These are phyloP conservation scores for Carex pumila DNA, from an alignment of 176 grass and related monocot species.

Conservation along the genomic window DNA sequence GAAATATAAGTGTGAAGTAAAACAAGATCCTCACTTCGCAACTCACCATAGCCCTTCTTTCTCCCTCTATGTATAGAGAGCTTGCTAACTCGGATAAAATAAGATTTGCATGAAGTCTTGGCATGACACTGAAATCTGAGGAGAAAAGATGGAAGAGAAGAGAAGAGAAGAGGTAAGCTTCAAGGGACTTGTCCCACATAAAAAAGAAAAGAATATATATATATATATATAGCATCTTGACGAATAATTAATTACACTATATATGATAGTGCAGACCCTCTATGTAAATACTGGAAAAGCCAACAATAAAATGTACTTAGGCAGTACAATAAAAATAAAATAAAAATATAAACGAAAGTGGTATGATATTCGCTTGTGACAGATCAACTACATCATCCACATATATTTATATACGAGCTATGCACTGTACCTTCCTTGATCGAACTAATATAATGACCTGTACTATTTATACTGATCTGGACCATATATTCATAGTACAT, in stretches of 20 bases:
- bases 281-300: background rate
- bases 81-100: background rate
- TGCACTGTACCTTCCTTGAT: background rate
- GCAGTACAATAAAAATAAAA: background rate
- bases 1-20: no score
- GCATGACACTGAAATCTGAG: background rate
- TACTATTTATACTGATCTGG: conserved; percentile 7
- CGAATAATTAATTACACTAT: conserved; percentile 1
- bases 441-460: background rate
- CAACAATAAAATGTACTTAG: background rate
- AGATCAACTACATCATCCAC: background rate
- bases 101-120: background rate
- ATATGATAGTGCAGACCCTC: background rate
- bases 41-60: no score
- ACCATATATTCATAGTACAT: background rate
- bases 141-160: background rate
- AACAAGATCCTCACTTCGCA: no score
- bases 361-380: background rate
- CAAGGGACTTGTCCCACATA: background rate
- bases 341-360: background rate
- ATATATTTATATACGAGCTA: background rate
- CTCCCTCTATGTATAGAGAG: no score
- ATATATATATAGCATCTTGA: background rate
- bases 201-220: no score
- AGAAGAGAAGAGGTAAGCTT: background rate